Evolutionary conservation across 805 yeast genomes (phyloP).

Genomic region (Metschnikowia koreensis): DNA sequence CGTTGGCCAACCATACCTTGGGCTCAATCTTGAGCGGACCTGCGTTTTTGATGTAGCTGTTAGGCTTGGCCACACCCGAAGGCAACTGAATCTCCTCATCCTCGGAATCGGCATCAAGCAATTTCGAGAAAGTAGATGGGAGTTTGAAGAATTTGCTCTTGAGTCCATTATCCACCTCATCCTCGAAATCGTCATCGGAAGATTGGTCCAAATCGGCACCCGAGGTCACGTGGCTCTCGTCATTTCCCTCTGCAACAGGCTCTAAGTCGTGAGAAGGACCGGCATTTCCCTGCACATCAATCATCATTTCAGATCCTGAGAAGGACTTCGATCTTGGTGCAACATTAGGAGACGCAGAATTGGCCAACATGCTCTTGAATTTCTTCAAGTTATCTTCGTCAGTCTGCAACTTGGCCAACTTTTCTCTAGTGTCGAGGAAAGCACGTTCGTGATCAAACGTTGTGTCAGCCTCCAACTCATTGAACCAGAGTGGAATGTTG

Average conservation of each 20-base stretch:
- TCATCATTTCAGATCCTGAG: constrained; percentile 31
- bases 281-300: constrained; percentile 10
- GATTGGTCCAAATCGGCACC: constrained; percentile 25
- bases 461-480: constrained; percentile 64
- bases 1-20: constrained; percentile 97
- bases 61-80: constrained; percentile 85
- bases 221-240: constrained; percentile 12
- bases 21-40: constrained; percentile 95
- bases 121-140: constrained; percentile 35
- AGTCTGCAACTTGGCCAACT: constrained; percentile 46
- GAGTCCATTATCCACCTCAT: constrained; percentile 12
- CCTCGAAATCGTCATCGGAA: constrained; percentile 35
- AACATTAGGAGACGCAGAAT: constrained; percentile 23
- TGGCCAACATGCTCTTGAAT: constrained; percentile 39
- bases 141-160: constrained; percentile 24
- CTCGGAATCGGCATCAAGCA: constrained; percentile 71
- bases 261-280: constrained; percentile 5
- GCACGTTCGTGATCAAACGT: constrained; percentile 79
- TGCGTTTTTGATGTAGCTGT: constrained; percentile 72
- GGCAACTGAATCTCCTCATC: constrained; percentile 82
- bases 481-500: constrained; percentile 90
- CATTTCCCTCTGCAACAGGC: constrained; percentile 14
- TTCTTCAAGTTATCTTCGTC: constrained; percentile 46
- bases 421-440: constrained; percentile 60
- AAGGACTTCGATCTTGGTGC: constrained; percentile 41